Percentiles rank a stretch among this genome's conserved stretches.
Conservation (phyloP, 2,329 filamentous ascomycete species). For the Metarhizium anisopliae region DNA sequence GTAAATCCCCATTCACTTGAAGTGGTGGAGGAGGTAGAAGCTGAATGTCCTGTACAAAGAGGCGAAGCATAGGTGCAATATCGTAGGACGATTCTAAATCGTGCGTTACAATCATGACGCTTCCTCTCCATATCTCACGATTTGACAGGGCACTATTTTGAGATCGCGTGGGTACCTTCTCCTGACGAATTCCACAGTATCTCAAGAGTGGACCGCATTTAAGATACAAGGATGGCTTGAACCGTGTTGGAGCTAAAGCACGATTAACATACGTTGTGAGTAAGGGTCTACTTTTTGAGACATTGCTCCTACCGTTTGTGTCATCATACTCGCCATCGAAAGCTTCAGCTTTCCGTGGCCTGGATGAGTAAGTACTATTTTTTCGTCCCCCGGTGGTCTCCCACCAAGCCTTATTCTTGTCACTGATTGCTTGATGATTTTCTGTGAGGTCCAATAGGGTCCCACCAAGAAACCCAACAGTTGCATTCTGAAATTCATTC, state of each 20-base stretch:
- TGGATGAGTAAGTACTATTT: slow-evolving; percentile 35
- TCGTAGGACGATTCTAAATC: slow-evolving; percentile 78
- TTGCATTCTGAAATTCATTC: slow-evolving; percentile 65
- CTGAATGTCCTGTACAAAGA: slow-evolving; percentile 83
- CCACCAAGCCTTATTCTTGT: slow-evolving; percentile 65
- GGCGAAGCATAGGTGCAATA: slow-evolving; percentile 64
- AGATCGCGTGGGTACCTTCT: slow-evolving; percentile 35
- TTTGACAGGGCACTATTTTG: slow-evolving; percentile 30
- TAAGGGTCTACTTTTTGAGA: background rate
- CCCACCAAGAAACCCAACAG: slow-evolving; percentile 50
- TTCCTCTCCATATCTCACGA: slow-evolving; percentile 84
- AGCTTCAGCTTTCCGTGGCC: slow-evolving; percentile 48
- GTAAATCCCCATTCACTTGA: slow-evolving; percentile 55
- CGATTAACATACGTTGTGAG: slow-evolving; percentile 7
- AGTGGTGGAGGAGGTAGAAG: slow-evolving; percentile 69
- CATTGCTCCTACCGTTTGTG: slow-evolving; percentile 36
- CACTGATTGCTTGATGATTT: slow-evolving; percentile 24
- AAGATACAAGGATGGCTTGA: slow-evolving; percentile 75
- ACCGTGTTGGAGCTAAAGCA: slow-evolving; percentile 52
- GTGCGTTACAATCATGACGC: slow-evolving; percentile 87
- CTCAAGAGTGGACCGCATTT: slow-evolving; percentile 86
- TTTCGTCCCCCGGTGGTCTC: slow-evolving; percentile 47
- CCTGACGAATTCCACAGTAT: slow-evolving; percentile 72
- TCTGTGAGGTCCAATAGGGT: slow-evolving; percentile 51
- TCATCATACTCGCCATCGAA: slow-evolving; percentile 63